Base-by-base conservation (phyloP, 805 yeast genomes). In the Sungouiella thailandica region DNA sequence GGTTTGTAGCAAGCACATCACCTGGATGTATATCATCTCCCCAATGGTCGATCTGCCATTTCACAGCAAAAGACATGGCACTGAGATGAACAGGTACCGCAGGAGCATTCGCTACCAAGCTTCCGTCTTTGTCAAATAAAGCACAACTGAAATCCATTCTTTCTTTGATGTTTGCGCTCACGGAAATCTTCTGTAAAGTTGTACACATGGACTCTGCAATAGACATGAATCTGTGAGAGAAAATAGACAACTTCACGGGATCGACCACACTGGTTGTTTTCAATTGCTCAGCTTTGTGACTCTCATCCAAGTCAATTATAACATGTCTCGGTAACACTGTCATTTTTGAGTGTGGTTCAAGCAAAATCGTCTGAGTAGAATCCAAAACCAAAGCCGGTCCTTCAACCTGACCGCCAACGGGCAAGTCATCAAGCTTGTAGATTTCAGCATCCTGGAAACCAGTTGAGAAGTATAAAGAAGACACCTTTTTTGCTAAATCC, bases 391-490 rank as follows among this genome's bases (percentile, higher is more conserved):
- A 47, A 1, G 62, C 52, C 1, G 66, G 66, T 11, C 26, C 26
- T 8, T 10, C 14, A 11, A 23, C 26, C 14, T 11, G 14, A 10
- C 14, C 14, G 5, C 26, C 26, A 6, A 11, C 14, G 7, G 26
- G 26, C 26, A 23, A 23, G n/a, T 46, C 35, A 4, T 46, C 46
- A 27, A 62, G 43, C 23, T 48, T 43, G 31, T 41, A 46, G 9
- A 62, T 46, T 2, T 39, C 13, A 5, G 26, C 19, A 17, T 68
- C 60, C 1, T 57, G 39, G 53, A 72, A 62, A 2, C 67, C 70
- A 1, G 25, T 25, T 13, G 62, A 58, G 59, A 86, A 84, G 58
- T 60, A 86, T 4, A 81, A 74, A 6, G 36, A 24, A 18, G 37
- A 30, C n/a, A 28, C 34, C 32, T 19, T 14, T n/a, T 7, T 11